These are phyloP conservation scores for Acmispon strigosus DNA, from an alignment of 306 rosid genomes.

Conservation along the genomic window DNA sequence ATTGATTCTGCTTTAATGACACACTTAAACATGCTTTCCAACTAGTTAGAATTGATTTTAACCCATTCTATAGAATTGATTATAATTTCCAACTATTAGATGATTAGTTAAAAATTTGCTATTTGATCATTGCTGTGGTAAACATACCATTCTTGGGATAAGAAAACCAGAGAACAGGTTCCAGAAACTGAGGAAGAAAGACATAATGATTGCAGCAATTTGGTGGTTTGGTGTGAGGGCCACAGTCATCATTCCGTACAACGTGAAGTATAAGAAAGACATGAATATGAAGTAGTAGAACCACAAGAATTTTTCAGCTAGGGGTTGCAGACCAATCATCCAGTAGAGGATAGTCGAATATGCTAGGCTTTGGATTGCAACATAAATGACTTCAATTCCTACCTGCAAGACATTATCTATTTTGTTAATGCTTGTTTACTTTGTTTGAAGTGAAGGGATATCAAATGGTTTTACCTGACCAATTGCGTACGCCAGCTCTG, in stretches of 20 bases:
- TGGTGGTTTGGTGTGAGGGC: conserved; percentile 56
- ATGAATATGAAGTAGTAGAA: conserved; percentile 51
- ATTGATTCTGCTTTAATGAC: too few species aligned
- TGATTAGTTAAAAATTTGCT: neutral
- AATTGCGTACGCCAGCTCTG: conserved; percentile 47
- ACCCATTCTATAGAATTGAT: too few species aligned
- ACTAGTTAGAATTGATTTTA: too few species aligned
- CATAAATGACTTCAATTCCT: conserved; percentile 42
- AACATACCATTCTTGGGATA: conserved; percentile 39
- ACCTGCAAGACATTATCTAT: conserved; percentile 28
- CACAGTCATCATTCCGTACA: conserved; percentile 59
- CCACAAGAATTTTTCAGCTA: conserved; percentile 43
- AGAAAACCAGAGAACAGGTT: conserved; percentile 54
- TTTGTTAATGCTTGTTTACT: too few species aligned
- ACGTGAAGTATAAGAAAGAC: conserved; percentile 47
- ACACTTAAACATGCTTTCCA: too few species aligned
- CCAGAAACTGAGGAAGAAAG: conserved; percentile 51
- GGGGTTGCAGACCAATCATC: conserved; percentile 42
- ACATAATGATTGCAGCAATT: conserved; percentile 46
- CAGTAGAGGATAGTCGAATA: conserved; percentile 46
- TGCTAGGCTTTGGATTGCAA: conserved; percentile 39
- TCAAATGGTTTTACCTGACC: conserved; percentile 40
- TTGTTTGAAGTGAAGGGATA: neutral
- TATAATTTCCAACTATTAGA: too few species aligned
- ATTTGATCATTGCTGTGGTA: neutral